Base-by-base conservation (phyloP, 345 rosid species). In the Gossypium herbaceum region DNA sequence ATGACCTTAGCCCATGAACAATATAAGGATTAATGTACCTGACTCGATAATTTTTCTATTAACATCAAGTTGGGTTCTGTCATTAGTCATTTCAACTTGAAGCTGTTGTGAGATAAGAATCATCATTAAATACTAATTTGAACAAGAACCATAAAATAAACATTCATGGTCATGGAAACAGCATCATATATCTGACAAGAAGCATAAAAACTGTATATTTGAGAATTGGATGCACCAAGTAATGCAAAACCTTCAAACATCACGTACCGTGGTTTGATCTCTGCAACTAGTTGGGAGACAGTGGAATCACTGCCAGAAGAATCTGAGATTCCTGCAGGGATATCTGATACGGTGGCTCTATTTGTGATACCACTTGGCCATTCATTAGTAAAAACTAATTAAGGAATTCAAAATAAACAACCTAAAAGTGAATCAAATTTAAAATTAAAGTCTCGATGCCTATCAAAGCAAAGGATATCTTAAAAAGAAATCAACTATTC, bases 241-340 rank as follows among this genome's bases (percentile, higher is more conserved):
- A 72, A 68, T 10, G 58, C 58, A 75, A 51, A 29, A 78, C 19
- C 12, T 66, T 41, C 22, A 66, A 60, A 70, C 58, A 79, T 54
- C 71, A 78, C 88, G 11, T 75, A 94, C 98, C 97, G 95, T 29
- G 98, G 98, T 79, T 90, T 90, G 78, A 94, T 80, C 86, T 94
- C 98, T 60, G 85, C 88, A 1, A 88, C 97, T 82, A 92, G 82
- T 77, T 91, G 94, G 22, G 97, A 73, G 27, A 92, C 82, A 3
- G 81, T 77, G 47, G 81, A 71, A 85, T 94, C 91, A 82, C 87
- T 67, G 50, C 86, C 86, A 47, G 74, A 65, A 3, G 89, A 83
- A 81, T 89, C 95, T 16, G 91, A 86, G 45, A 84, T 25, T 68
- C 85, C 92, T 0, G 17, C 44, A 66, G 90, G 94, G 68, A 86